Evolutionary conservation across 345 rosid species (phyloP).

Genomic region (Aquilaria malaccensis): DNA sequence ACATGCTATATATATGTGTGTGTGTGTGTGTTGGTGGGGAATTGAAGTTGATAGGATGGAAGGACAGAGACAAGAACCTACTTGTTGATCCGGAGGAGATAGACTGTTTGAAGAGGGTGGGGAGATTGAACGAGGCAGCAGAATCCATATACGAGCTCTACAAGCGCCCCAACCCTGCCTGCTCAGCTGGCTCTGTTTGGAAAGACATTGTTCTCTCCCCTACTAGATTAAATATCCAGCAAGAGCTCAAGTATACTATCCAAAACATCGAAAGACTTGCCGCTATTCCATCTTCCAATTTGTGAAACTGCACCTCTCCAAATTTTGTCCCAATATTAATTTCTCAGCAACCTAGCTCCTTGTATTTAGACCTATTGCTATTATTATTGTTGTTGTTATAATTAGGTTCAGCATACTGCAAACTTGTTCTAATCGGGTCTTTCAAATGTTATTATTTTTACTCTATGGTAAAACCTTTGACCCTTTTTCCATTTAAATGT

Average conservation of each 20-base stretch:
- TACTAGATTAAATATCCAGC: conserved; percentile 72
- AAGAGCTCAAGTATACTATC: conserved; percentile 58
- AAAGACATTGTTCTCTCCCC: conserved; percentile 92
- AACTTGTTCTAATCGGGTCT: neutral
- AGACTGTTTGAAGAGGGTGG: conserved; percentile 51
- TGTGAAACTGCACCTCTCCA: neutral
- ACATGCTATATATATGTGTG: conserved; percentile 2
- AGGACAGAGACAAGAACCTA: conserved; percentile 77
- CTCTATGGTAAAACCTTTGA: too few species aligned
- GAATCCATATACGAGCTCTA: conserved; percentile 74
- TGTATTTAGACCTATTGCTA: neutral
- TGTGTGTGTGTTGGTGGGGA: conserved; percentile 1
- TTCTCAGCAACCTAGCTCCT: too few species aligned
- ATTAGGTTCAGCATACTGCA: neutral
- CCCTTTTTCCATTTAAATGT: too few species aligned
- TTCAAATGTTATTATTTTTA: too few species aligned
- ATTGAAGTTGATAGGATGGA: conserved; percentile 90
- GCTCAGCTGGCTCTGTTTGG: conserved; percentile 77
- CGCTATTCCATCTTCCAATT: too few species aligned
- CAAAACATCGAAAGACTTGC: conserved; percentile 46
- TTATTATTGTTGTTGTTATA: neutral
- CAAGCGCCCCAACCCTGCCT: conserved; percentile 60
- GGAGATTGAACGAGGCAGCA: conserved; percentile 66
- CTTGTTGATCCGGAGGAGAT: conserved; percentile 91
- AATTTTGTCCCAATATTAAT: conserved; percentile 7